These are phyloP conservation scores for Apium graveolens DNA, from an alignment of 129 eudicot genomes.

Conservation along the genomic window DNA sequence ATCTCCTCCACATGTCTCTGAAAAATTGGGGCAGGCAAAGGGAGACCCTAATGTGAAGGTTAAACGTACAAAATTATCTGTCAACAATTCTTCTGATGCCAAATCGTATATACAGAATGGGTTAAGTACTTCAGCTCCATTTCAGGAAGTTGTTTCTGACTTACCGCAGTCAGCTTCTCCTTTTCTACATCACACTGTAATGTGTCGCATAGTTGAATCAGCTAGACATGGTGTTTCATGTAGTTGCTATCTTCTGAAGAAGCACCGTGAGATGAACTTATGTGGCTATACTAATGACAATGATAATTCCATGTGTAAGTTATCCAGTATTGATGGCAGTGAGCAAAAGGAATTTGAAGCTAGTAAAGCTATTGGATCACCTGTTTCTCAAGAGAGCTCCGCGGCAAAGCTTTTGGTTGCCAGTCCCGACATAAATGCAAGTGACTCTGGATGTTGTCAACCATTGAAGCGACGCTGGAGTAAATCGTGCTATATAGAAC, in stretches of 20 bases:
- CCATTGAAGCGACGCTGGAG: constrained; percentile 46
- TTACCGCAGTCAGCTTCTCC: constrained; percentile 19
- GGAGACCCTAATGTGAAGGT: constrained; percentile 26
- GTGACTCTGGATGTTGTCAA: constrained; percentile 26
- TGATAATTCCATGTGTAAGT: constrained; percentile 20
- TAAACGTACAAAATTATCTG: constrained; percentile 41
- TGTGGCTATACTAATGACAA: constrained; percentile 15
- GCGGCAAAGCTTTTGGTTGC: constrained; percentile 59
- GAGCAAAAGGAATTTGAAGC: constrained; percentile 37
- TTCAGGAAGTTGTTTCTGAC: constrained; percentile 34
- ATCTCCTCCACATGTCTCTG: constrained; percentile 21
- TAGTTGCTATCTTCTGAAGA: constrained; percentile 61
- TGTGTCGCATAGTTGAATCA: constrained; percentile 67
- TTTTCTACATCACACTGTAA: constrained; percentile 22
- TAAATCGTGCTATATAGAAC: constrained; percentile 38
- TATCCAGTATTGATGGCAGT: constrained; percentile 28
- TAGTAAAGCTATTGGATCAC: constrained; percentile 43
- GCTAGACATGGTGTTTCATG: constrained; percentile 48
- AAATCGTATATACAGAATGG: constrained; percentile 29
- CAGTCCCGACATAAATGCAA: constrained; percentile 16
- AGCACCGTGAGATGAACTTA: constrained; percentile 13
- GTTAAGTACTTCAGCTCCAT: constrained; percentile 20
- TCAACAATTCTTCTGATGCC: constrained; percentile 25
- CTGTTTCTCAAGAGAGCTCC: constrained; percentile 76
- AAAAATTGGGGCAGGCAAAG: constrained; percentile 22